Evolutionary conservation across 495 filamentous ascomycete species (phyloP), one percentile per base, ranked within the genome.

Genomic region (Xylaria castorea): DNA sequence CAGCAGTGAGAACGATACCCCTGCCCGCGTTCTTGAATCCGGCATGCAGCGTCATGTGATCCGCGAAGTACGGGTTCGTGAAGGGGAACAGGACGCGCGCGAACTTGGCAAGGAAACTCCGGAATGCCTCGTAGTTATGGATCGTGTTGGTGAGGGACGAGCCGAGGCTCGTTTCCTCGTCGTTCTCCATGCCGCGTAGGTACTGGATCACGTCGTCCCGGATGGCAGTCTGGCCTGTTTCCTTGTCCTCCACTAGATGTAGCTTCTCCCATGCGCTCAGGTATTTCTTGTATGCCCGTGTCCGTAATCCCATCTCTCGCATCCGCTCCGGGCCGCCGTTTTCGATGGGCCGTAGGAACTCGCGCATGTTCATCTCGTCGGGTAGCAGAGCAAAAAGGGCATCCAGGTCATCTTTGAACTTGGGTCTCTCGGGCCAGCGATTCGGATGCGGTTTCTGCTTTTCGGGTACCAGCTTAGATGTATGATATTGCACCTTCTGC

Each of bases 1-100:
- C 80, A 4, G 77, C 81, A 12, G 78, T 73, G 66, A 82, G 80
- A 20, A 83, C 81, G 27, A 83, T 48, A n/a, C 81, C 81, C n/a
- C 74, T 60, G 0, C 77, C 74, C 0, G 53, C 75, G 60, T 69
- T 57, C 42, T 75, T 70, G 68, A 79, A 68, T 25, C 78, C 73
- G 0, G 79, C 68, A 46, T 78, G 80, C 16, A 80, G 62, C 8
- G 73, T 64, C 66, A 80, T 75, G 64, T 80, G 80, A 50, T 80
- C 75, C 3, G 78, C 40, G 71, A 73, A 82, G 60, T 82, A 81
- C 4, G 80, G 80, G 30, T 67, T 61, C 12, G 70, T 82, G 74
- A 79, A 82, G 6, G 80, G 80, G 71, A 81, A 82, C 7, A 82
- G 72, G 2, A 76, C 55, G 11, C 60, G 66, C 14, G 75, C 42